Conservation (phyloP, 805 yeast genomes). For the Dipodascopsis uninucleata region DNA sequence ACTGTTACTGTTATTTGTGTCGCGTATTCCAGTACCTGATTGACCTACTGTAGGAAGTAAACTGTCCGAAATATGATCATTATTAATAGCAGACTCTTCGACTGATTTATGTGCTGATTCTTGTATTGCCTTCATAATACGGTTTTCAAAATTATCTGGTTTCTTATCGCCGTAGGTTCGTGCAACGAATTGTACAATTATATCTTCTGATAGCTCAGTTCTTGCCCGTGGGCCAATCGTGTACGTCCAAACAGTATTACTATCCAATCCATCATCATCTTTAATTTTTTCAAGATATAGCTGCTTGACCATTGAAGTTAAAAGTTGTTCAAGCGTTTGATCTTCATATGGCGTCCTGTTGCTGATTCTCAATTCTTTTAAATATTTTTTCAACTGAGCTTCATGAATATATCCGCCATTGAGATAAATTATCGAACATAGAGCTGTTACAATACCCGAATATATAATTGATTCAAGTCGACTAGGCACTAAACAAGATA, state of each 20-base stretch:
- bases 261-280: slow-evolving; percentile 10
- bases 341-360: slow-evolving; percentile 16
- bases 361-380: slow-evolving; percentile 13
- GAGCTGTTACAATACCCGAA: slow-evolving; percentile 9
- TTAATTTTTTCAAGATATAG: slow-evolving; percentile 20
- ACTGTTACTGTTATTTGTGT: slow-evolving; percentile 2
- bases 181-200: slow-evolving; percentile 15
- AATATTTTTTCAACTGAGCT: slow-evolving; percentile 13
- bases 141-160: slow-evolving; percentile 9
- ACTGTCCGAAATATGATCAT: too few species aligned
- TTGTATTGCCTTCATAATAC: slow-evolving; percentile 9
- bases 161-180: slow-evolving; percentile 12
- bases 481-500: too few species aligned
- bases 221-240: slow-evolving; percentile 24
- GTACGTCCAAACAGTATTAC: slow-evolving; percentile 14
- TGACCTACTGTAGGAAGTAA: not conserved
- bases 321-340: slow-evolving; percentile 13
- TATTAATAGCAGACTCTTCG: not conserved
- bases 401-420: slow-evolving; percentile 14
- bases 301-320: slow-evolving; percentile 14
- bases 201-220: slow-evolving; percentile 13
- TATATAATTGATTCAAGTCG: slow-evolving; percentile 16
- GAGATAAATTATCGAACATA: slow-evolving; percentile 14
- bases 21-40: slow-evolving; percentile 1
- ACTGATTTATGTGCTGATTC: slow-evolving; percentile 8